These are phyloP conservation scores for Aspergillus pseudoglaucus DNA, from an alignment of 2,329 filamentous ascomycete genomes.

Conservation along the genomic window DNA sequence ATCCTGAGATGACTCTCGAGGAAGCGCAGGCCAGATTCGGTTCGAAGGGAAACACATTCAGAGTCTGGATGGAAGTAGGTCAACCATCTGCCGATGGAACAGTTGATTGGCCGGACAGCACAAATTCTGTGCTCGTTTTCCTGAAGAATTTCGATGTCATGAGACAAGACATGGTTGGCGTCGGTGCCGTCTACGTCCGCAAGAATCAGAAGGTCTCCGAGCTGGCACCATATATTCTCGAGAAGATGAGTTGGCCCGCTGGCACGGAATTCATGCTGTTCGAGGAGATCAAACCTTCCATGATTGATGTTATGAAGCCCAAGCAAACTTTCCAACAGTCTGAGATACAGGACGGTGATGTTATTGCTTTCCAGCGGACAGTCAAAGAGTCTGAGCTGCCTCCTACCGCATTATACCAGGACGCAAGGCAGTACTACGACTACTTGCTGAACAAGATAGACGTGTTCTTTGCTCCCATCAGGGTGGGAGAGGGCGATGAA, in stretches of 20 bases:
- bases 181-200: constrained; percentile 79
- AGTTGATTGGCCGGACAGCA: constrained; percentile 57
- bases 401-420: constrained; percentile 47
- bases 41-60: constrained; percentile 62
- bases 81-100: constrained; percentile 64
- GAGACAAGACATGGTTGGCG: constrained; percentile 65
- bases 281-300: constrained; percentile 96
- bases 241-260: constrained; percentile 79
- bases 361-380: constrained; percentile 82
- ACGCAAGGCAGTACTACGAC: constrained; percentile 85
- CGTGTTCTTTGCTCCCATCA: constrained; percentile 67
- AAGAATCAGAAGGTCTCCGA: constrained; percentile 86
- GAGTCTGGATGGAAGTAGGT: constrained; percentile 79
- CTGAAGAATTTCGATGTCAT: constrained; percentile 85
- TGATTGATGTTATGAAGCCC: constrained; percentile 85
- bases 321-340: constrained; percentile 85
- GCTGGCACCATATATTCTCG: constrained; percentile 67
- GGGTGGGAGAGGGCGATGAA: constrained; percentile 49
- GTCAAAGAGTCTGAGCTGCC: constrained; percentile 39
- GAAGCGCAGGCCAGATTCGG: constrained; percentile 64
- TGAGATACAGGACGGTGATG: constrained; percentile 94
- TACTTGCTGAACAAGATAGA: constrained; percentile 79
- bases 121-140: constrained; percentile 70
- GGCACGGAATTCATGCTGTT: constrained; percentile 68
- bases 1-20: constrained; percentile 68